Conservation (phyloP, 2,329 filamentous ascomycete genomes). For the Ceratocystis cubensis region DNA sequence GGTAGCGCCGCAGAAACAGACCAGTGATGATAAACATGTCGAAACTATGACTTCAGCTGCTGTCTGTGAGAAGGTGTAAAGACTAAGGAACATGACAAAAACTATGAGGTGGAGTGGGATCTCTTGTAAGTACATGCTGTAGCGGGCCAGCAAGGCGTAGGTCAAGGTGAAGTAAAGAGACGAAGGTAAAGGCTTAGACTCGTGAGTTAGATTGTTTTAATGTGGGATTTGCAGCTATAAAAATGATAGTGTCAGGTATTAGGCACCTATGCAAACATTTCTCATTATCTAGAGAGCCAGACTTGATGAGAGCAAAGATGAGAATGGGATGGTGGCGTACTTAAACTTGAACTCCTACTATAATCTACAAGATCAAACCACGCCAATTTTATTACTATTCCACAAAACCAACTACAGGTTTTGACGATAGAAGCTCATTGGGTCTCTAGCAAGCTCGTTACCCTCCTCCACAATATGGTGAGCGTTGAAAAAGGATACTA, state of each 20-base stretch:
- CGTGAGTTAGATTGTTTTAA: background rate
- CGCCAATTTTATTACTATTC: too few species aligned
- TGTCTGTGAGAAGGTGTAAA: background rate
- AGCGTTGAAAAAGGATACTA: too few species aligned
- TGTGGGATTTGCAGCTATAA: background rate
- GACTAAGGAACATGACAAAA: background rate
- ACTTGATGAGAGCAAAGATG: background rate
- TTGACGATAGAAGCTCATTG: too few species aligned
- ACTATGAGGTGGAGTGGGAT: background rate
- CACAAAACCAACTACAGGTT: too few species aligned
- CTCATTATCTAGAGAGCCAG: background rate
- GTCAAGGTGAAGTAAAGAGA: background rate
- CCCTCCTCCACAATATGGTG: too few species aligned
- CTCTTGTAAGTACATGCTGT: background rate
- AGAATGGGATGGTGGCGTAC: too few species aligned
- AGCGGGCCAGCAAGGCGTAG: background rate
- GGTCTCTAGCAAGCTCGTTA: too few species aligned
- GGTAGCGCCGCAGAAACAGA: background rate
- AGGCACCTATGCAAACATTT: background rate
- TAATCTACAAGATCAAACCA: too few species aligned
- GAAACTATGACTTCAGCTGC: background rate
- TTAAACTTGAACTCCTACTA: too few species aligned
- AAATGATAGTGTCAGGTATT: background rate
- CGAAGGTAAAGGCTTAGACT: background rate
- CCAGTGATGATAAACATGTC: slow-evolving; percentile 2